phyloP scores from a whole-genome alignment of 2,329 filamentous ascomycete genomes.

The Tolypocladium capitatum region DNA sequence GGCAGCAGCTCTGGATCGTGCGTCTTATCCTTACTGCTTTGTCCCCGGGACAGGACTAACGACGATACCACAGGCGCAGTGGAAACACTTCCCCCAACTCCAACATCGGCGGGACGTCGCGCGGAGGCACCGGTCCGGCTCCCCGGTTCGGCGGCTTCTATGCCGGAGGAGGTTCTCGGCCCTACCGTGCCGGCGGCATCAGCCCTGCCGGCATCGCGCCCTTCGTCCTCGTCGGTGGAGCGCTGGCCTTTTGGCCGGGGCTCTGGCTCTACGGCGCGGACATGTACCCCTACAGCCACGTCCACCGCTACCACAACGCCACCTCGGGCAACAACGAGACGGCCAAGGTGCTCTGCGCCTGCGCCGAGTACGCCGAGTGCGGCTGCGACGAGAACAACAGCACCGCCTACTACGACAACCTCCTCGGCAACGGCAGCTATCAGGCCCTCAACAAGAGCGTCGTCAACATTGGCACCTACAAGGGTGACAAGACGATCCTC shows the following conservation, averaged over 20 bases:
- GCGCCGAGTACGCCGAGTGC: constrained; percentile 38
- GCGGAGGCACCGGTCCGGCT: constrained; percentile 41
- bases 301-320: constrained; percentile 35
- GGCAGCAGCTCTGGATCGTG: constrained; percentile 3
- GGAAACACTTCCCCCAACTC: constrained; percentile 15
- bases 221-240: constrained; percentile 34
- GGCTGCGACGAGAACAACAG: constrained; percentile 57
- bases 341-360: constrained; percentile 29
- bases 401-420: constrained; percentile 41
- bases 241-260: constrained; percentile 48
- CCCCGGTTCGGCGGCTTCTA: constrained; percentile 54
- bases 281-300: constrained; percentile 35
- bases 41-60: not conserved
- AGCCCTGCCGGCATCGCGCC: constrained; percentile 39
- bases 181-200: constrained; percentile 46
- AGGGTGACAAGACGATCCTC: constrained; percentile 40
- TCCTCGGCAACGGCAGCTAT: constrained; percentile 55
- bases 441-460: constrained; percentile 44
- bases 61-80: constrained; percentile 11
- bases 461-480: constrained; percentile 39
- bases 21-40: not conserved
- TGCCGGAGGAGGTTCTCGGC: constrained; percentile 46
- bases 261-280: constrained; percentile 52
- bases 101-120: constrained; percentile 38
- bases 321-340: constrained; percentile 27